phyloP scores from a whole-genome alignment of 2,329 filamentous ascomycete species.

The Thielaviopsis musarum region DNA sequence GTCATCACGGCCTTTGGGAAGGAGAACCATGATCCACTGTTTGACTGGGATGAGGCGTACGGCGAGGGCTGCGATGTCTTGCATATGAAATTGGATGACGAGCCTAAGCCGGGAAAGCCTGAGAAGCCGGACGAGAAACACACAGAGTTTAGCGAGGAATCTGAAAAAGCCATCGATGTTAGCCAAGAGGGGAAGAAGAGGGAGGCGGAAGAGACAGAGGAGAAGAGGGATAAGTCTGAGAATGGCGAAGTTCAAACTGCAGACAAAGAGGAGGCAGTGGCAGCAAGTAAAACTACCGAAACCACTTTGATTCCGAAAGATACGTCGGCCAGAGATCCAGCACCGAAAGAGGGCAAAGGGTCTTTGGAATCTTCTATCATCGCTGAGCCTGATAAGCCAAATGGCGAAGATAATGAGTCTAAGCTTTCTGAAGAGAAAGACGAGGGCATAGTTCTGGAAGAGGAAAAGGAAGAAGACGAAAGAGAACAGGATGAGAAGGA shows the following conservation, averaged over 20 bases:
- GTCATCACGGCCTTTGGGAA: slow-evolving; percentile 67
- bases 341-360: neutral
- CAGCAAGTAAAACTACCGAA: neutral
- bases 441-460: neutral
- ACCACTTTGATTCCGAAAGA: neutral
- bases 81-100: slow-evolving; percentile 29
- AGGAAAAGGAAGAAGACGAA: neutral
- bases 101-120: neutral
- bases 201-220: neutral
- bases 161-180: too few species aligned
- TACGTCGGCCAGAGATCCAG: neutral
- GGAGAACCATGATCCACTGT: slow-evolving; percentile 61
- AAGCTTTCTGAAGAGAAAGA: neutral
- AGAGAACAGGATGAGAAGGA: neutral
- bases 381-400: neutral
- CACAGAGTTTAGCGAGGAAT: neutral
- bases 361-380: neutral
- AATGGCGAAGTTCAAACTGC: neutral
- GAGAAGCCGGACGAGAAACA: slow-evolving; percentile 15
- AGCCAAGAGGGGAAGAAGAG: neutral
- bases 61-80: slow-evolving; percentile 72
- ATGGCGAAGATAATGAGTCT: neutral
- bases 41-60: slow-evolving; percentile 62
- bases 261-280: neutral
- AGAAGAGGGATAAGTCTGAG: neutral